Base-by-base conservation (phyloP, 2,329 filamentous ascomycete species). In the Daldinia sp. region DNA sequence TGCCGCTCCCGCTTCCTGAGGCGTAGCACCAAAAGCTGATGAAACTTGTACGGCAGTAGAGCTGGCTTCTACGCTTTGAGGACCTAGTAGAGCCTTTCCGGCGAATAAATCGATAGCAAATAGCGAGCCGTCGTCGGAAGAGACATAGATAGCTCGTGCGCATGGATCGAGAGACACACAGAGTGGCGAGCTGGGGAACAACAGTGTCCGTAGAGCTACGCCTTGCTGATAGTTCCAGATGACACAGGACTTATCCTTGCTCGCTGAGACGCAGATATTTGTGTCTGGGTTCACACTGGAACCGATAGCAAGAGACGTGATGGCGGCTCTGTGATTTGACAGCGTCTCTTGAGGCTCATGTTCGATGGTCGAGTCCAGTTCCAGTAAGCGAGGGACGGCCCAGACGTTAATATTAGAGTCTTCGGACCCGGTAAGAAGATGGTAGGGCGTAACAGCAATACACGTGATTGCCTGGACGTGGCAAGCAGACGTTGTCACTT, bases 331-430 rank as follows among this genome's bases (percentile, higher is more conserved):
- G 75, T 96, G 92, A 69, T 90, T 89, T 25, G 91, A 88, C 61
- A 99, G 87, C 3, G 90, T 94, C 61, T 88, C 85, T 49, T 93
- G 81, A 2, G 94, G 94, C 69, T 93, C 88, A 78, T 78, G 85
- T 72, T 84, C 83, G 56, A 80, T 81, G 50, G 80, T 80, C 19
- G 81, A 77, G 67, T 83, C 79, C 57, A 86, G 77, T 63, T 87
- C 85, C 2, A 97, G 83, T 9, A 98, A 85, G 21, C 85, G 84
- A 3, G 90, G 83, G 53, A 97, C 78, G 1, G 92, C 92, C 95
- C 95, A 99, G 63, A 98, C 90, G 77, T 96, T 92, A 66, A 97
- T 85, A 75, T 92, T 96, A 52, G 93, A 91, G 80, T 99, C 95
- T 69, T 90, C 86, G 2, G 92, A 94, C 37, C 89, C 92, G 1